A percentile compares a stretch with the other conserved stretches of the same genome.
Evolutionary conservation across 257 asterid species (phyloP).

Genomic region (Solanum rostratum): DNA sequence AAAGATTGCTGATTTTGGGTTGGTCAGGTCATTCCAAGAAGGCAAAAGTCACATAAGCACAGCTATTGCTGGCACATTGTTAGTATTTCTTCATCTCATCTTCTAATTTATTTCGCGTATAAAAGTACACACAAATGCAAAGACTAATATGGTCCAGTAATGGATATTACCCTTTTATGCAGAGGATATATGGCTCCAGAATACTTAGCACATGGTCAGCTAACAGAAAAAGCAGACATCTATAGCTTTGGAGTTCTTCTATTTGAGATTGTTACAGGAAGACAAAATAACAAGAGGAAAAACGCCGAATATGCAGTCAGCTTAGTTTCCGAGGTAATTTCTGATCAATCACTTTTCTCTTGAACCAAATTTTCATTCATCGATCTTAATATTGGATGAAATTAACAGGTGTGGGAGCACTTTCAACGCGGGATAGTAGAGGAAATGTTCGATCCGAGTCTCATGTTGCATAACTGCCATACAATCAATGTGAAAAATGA

Average conservation of each 20-base stretch:
- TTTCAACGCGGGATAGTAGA: slow-evolving; percentile 17
- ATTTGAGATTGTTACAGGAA: slow-evolving; percentile 20
- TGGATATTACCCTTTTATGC: background rate
- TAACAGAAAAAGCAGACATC: slow-evolving; percentile 28
- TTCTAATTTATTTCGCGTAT: background rate
- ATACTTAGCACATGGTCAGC: slow-evolving; percentile 26
- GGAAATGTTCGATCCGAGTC: slow-evolving; percentile 28
- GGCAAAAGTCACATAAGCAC: slow-evolving; percentile 42
- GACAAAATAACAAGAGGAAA: slow-evolving; percentile 22
- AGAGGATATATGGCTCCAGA: slow-evolving; percentile 44
- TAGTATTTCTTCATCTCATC: background rate
- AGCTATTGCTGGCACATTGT: slow-evolving; percentile 38
- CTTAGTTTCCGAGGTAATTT: slow-evolving; percentile 16
- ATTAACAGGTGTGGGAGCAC: slow-evolving; percentile 27
- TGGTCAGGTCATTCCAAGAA: slow-evolving; percentile 35
- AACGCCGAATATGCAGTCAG: slow-evolving; percentile 15
- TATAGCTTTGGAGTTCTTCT: slow-evolving; percentile 29
- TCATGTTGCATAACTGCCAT: slow-evolving; percentile 16
- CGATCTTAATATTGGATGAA: background rate
- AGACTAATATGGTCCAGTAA: background rate
- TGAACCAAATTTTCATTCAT: background rate
- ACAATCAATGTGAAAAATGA: background rate
- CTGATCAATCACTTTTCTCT: background rate
- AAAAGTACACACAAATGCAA: background rate
- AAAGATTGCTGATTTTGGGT: slow-evolving; percentile 37